phyloP scores from a whole-genome alignment of 805 yeast genomes.

The Metschnikowia lachancei region DNA sequence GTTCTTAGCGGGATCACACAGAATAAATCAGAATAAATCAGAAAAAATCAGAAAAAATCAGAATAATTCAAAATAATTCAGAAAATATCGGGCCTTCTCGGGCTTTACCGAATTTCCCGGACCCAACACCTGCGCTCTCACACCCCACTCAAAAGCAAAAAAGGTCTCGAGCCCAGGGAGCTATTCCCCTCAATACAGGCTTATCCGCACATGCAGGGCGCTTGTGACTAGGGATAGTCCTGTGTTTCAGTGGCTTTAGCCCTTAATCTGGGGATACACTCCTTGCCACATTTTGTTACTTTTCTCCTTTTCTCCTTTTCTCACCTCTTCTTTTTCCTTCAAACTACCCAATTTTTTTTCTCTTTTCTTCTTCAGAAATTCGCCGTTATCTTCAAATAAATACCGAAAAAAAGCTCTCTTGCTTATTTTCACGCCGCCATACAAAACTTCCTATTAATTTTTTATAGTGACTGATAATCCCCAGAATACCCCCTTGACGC shows the following conservation, averaged over 20 bases:
- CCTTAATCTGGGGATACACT: constrained; percentile 7
- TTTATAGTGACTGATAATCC: neutral
- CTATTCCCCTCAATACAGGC: neutral
- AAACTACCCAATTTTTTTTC: neutral
- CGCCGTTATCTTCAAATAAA: neutral
- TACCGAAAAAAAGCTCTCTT: neutral
- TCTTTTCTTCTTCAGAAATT: neutral
- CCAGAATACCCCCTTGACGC: constrained; percentile 1
- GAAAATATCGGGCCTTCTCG: no score
- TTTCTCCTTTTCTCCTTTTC: neutral
- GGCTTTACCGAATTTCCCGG: no score
- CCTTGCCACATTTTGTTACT: constrained; percentile 10
- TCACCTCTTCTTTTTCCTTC: neutral
- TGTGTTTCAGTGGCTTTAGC: neutral
- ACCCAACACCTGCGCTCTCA: no score
- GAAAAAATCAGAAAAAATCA: no score
- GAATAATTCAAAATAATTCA: no score
- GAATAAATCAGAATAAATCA: no score
- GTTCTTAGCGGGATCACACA: no score
- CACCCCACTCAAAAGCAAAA: no score
- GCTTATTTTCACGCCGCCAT: neutral
- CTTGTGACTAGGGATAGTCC: neutral
- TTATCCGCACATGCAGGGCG: constrained; percentile 7
- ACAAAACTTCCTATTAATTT: neutral
- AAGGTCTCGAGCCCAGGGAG: no score